Evolutionary conservation across 352 stramenopile species (phyloP), one percentile per base, ranked within the genome.

Genomic region (Plasmopara muralis): DNA sequence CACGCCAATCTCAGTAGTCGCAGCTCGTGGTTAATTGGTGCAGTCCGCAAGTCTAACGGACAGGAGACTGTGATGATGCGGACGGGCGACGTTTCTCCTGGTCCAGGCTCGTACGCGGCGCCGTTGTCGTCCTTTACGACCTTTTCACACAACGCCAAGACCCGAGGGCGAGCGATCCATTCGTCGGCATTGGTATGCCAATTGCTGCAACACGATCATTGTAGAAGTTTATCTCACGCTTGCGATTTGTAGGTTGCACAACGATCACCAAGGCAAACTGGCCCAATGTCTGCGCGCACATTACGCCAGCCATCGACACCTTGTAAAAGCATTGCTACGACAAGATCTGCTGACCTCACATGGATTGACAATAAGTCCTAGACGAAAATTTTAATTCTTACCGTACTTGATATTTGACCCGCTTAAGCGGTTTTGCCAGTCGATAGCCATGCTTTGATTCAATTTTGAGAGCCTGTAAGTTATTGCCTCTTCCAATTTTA

Each of bases 21-120:
- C 30, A 89, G 78, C 43, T 89, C 75, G 42, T 92, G 82, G 82
- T 77, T 92, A 16, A 75, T 77, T 12, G 82, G 82, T 34, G 85
- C 84, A 33, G 81, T 92, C 25, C 77, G 75, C 55, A 89, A 89
- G 50, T 67, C 43, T 18, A 77, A 85, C 16, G 82, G 79, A 4
- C 51, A 85, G 16, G 82, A 92, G 62, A 89, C 74, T 4, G 77
- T 89, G 47, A 47, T 92, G 45, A 72, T 92, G 70, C 73, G 77
- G 29, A 85, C 68, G 47, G 72, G 76, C 9, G 77, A 93, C 49
- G 65, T 88, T 5, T 66, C 72, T 18, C 82, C 79, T 0, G 82
- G 82, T 0, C 79, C 82, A 0, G 82, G 82, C 0, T 84, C 79
- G 14, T 93, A 93, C 45, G 68, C 70, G 2, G 72, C 87, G 34